A percentile compares a stretch with the other conserved stretches of the same genome.
Conservation (phyloP, 345 rosid genomes). For the Eucalyptus cloeziana region DNA sequence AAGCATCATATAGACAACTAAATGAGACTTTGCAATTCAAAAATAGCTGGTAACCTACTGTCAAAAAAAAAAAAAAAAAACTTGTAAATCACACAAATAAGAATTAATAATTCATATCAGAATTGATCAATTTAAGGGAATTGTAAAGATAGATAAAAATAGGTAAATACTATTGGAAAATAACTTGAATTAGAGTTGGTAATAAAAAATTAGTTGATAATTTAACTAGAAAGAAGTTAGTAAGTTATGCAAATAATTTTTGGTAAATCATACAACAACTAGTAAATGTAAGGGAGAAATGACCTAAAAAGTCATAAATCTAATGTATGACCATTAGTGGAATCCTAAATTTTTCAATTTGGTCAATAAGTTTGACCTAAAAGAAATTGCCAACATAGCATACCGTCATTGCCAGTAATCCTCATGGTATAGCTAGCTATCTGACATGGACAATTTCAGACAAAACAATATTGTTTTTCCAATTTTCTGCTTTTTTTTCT, state of each 20-base stretch:
- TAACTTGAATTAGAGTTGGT: neutral
- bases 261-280: neutral
- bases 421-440: neutral
- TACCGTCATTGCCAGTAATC: neutral
- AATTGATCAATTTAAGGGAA: neutral
- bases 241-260: neutral
- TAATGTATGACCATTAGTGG: fast-evolving
- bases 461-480: neutral
- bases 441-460: neutral
- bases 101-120: neutral
- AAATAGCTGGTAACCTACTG: neutral
- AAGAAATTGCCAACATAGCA: neutral
- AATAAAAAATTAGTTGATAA: neutral
- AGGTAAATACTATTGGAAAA: neutral
- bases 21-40: neutral
- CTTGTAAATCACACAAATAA: neutral
- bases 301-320: neutral
- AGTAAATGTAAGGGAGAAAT: neutral
- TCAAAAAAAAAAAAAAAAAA: neutral
- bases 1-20: neutral
- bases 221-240: neutral
- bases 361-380: neutral
- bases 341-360: neutral
- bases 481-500: neutral
- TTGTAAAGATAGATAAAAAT: neutral